Evolutionary conservation across 495 filamentous ascomycete species (phyloP), one percentile per base, ranked within the genome.

Genomic region (Penicillium ochrochloron): DNA sequence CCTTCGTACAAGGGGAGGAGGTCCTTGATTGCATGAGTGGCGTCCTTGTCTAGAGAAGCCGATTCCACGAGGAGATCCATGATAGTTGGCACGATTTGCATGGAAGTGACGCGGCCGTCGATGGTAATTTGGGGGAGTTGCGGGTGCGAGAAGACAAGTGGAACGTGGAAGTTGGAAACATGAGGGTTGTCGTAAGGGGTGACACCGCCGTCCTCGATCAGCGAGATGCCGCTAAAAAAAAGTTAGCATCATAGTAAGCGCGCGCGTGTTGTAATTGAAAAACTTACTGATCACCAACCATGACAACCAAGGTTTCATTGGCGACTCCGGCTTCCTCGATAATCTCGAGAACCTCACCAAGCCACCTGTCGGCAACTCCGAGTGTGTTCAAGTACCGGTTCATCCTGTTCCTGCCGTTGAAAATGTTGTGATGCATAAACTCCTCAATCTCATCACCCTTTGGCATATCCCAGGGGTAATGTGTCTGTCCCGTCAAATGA

Each of bases 1-100:
- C 77, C 79, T 73, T 82, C 77, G 61, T 80, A 82, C 10, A 79
- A 66, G 15, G 74, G 73, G n/a, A 80, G 70, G 11, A 82, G 68
- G 27, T 76, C 70, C 25, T 68, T 66, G 54, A 77, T 72, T 21
- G 72, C 72, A n/a, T 63, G 42, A 1, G 62, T 69, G 34, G 65
- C 48, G 1, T 65, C 14, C 19, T 71, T 57, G 58, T 69, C 65
- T 6, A 82, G 59, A 0, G 78, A 80, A 29, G 63, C 69, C 6
- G 79, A 74, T 51, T 77, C 70, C 0, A 70, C 61, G 0, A 82
- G 64, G 2, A 82, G 68, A 53, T 82, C 79, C 19, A 82, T 73
- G 60, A 82, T 75, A 3, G 77, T 82, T 0, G 79, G 79, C 10
- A 82, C 48, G 23, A 82, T 82, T 27, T 78, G 70, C 41, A 74